These are phyloP conservation scores for Calvatia gigantea DNA, from an alignment of 768 basidiomycete species.

Conservation along the genomic window DNA sequence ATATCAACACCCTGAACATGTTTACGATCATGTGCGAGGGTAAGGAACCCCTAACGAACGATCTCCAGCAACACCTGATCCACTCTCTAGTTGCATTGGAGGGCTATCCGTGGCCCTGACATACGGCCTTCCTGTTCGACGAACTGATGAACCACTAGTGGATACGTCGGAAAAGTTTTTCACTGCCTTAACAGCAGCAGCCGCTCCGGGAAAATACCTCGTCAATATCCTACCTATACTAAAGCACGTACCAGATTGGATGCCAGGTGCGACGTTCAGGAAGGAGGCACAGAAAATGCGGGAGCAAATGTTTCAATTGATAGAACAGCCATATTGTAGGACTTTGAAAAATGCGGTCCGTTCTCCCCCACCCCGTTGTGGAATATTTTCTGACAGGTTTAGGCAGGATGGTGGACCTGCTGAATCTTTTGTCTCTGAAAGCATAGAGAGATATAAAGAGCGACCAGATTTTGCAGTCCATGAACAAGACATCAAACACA, in stretches of 20 bases:
- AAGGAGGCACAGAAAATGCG: background rate
- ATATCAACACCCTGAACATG: background rate
- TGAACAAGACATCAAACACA: background rate
- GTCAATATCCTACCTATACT: constrained; percentile 1
- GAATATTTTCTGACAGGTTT: background rate
- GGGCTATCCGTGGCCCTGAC: background rate
- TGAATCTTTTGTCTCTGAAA: background rate
- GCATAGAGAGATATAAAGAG: background rate
- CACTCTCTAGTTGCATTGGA: background rate
- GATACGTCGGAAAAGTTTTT: background rate
- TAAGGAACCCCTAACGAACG: background rate
- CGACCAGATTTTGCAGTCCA: background rate
- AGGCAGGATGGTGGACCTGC: background rate
- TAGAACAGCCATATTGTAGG: background rate
- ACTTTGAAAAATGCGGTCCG: background rate
- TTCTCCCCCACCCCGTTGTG: background rate
- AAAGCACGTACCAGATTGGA: constrained; percentile 1
- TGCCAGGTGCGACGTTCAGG: constrained; percentile 2
- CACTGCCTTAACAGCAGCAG: background rate
- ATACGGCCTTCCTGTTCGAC: background rate
- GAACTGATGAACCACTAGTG: background rate
- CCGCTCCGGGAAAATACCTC: background rate
- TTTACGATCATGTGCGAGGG: constrained; percentile 6
- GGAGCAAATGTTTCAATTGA: background rate
- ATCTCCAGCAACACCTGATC: constrained; percentile 8